Base-by-base conservation (phyloP, 192 early-diverging fungal genomes). In the Mortierella hygrophila region DNA sequence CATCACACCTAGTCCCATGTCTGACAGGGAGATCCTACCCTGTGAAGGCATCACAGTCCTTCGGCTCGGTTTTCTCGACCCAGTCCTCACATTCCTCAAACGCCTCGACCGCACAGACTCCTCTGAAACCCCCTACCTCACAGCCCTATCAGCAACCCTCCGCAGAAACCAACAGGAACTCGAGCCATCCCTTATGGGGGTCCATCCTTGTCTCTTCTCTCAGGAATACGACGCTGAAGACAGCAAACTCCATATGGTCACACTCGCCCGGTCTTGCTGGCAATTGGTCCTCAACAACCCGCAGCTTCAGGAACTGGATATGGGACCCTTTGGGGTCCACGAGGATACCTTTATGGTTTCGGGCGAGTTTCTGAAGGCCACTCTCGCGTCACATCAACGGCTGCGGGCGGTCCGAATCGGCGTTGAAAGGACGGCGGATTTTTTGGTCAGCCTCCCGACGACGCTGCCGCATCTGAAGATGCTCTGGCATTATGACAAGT, bases 211-310 rank as follows among this genome's bases (percentile, higher is more conserved):
- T 15, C 29, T 32, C 60, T 65, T 65, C 11, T 10, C 11, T 10
- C 26, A 65, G 29, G 26, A 65, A 15, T 29, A 32, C 29, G 60
- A 32, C 13, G 11, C 29, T 11, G 29, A 29, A 26, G 26, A 15
- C 29, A 32, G 29, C 26, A 65, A 32, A 32, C 60, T 65, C 26
- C 60, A 65, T 13, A 32, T 65, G 11, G 29, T 65, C 60, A 35
- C 60, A 32, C 29, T 65, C 10, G 60, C 29, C n/a, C n/a, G 60
- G 29, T 65, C 60, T 65, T 65, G 55, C n/a, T 57, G 55, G 55
- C 55, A 57, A 26, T 57, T 57, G 55, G 55, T 57, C 21, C 55
- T 57, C n/a, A 57, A 57, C 55, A 57, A 57, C n/a, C 55, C 55
- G 8, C 21, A 26, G 55, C 55, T 57, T 57, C 55, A 57, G 55